Evolutionary conservation across 331 rosid genomes (phyloP), one percentile per base, ranked within the genome.

Genomic region (Erythrophleum ivorense): DNA sequence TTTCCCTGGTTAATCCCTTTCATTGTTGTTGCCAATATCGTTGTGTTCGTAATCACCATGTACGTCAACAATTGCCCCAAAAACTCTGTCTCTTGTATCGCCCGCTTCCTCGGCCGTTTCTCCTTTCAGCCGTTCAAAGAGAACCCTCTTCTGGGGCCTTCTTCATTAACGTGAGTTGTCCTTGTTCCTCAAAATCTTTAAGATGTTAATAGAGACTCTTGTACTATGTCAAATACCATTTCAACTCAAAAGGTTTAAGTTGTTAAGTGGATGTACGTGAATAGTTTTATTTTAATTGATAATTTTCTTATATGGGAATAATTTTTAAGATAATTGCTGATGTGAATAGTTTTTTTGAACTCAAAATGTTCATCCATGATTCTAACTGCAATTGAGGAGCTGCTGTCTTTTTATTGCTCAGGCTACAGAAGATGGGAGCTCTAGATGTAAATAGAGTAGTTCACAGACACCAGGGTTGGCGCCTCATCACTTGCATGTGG

Each of bases 81-180:
- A 18, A 95, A 93, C 54, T 93, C 98, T 0, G 75, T 88, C 63
- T 87, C 92, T 13, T 95, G 98, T 78, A 80, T 95, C 73, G 99
- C 97, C 8, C 34, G 82, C 19, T 95, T 93, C 75, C 69, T 95
- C 40, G 89, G 90, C 60, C 87, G 99, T 7, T 88, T 95, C 92
- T 91, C 99, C 29, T 93, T 95, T 62, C 99, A 95, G 87, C 97
- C 98, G 50, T 84, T 91, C 53, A 93, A 93, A 57, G 98, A 95
- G 82, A 95, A 95, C 71, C 99, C 97, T 46, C 98, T 95, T 77
- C 89, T 95, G 33, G 99, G 98, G 0, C 99, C 99, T 64, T 95
- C 99, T 4, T 95, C 99, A 1, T 33, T 82, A 24, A 84, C 99
- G 99, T 95, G 73, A 88, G 97, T 86, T 63, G 52, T 16, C 15